Base-by-base conservation (phyloP, 441 rosid genomes). In the Geranium incanum region DNA sequence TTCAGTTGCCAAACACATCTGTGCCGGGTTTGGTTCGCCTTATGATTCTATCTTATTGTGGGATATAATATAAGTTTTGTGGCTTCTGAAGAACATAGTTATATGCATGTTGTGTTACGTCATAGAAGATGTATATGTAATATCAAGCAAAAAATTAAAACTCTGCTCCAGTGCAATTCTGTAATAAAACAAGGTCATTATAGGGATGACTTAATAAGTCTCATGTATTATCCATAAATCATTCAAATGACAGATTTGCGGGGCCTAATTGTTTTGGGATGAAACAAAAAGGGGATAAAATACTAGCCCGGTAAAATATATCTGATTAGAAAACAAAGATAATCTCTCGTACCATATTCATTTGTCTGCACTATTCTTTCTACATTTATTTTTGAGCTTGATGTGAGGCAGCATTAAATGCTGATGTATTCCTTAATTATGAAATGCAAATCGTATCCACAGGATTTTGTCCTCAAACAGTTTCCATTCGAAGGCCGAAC, bases 391-490 rank as follows among this genome's bases (percentile, higher is more conserved):
- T 9, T 12, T 63, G 67, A 28, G 67, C 13, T 63, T 62, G 72
- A 66, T 69, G 19, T 69, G 36, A 37, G 28, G 5, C 36, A 36
- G 3, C 16, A 37, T 41, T 36, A 18, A 48, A 37, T 41, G 41
- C 45, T 18, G 39, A 39, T 52, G 38, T 50, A 55, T 67, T 70
- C 48, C 68, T 69, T 28, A 45, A 15, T 69, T 57, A 5, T 4
- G 28, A 55, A 37, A n/a, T 23, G 12, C n/a, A 7, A 38, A 28
- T 72, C 66, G 60, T 52, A 28, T 59, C 16, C 66, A 52, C 79
- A 84, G 87, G 75, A 68, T 72, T 66, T 59, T 68, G 66, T 70
- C 50, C 71, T 66, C 75, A 13, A 64, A 69, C 37, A 18, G 74
- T 62, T 68, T 71, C 36, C 68, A 69, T 76, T 71, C 69, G 18